These are phyloP conservation scores for Exophiala lecanii-corni DNA, from an alignment of 2,329 filamentous ascomycete species.

Conservation along the genomic window DNA sequence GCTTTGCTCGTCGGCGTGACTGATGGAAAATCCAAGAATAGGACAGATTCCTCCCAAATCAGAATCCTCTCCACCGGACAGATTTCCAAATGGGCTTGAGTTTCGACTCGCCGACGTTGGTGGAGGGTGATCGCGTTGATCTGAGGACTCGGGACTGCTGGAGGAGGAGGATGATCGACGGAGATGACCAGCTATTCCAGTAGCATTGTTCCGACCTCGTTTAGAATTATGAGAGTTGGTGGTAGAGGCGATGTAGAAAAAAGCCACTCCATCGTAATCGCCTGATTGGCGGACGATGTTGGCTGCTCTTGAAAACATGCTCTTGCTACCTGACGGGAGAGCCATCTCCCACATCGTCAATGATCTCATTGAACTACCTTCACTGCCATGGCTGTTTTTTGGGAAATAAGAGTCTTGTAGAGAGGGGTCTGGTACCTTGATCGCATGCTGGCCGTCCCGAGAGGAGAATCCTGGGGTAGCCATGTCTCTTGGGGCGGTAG, in stretches of 20 bases:
- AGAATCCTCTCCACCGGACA: background rate
- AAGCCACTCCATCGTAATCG: slow-evolving; percentile 36
- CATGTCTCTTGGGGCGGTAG: slow-evolving; percentile 37
- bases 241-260: slow-evolving; percentile 23
- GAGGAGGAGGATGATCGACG: background rate
- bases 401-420: too few relatives aligned
- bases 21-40: slow-evolving; percentile 1
- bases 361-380: background rate
- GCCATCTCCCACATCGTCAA: slow-evolving; percentile 4
- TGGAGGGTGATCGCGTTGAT: background rate
- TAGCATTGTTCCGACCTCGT: slow-evolving; percentile 4
- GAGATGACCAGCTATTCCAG: background rate
- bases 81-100: background rate
- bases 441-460: background rate
- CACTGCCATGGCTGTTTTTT: background rate
- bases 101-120: background rate
- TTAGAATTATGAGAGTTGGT: slow-evolving; percentile 6
- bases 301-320: slow-evolving; percentile 40
- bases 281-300: slow-evolving; percentile 40
- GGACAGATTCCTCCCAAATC: background rate
- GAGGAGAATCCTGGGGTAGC: background rate
- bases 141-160: background rate
- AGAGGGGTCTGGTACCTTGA: background rate
- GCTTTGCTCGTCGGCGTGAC: background rate
- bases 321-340: slow-evolving; percentile 4